Conservation (phyloP, 2,329 filamentous ascomycete species). For the Phyllosticta ampelicida region DNA sequence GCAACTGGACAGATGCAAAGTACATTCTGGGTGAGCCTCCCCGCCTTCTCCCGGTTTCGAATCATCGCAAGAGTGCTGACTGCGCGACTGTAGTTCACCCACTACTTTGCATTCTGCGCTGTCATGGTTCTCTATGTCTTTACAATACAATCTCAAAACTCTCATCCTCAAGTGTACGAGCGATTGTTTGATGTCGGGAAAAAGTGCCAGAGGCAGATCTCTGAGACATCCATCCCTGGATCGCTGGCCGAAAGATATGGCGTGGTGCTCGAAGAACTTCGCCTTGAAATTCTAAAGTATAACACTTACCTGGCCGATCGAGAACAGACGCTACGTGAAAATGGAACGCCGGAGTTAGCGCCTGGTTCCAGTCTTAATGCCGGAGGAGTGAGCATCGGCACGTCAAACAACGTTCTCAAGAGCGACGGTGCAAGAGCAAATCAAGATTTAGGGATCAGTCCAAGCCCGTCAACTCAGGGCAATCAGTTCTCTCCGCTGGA, state of each 20-base stretch:
- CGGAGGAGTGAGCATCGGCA: not conserved
- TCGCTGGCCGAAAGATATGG: constrained; percentile 36
- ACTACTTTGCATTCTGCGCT: constrained; percentile 45
- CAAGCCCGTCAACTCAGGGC: not conserved
- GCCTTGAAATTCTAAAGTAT: constrained; percentile 30
- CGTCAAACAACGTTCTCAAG: not conserved
- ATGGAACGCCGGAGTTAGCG: not conserved
- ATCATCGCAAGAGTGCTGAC: not conserved
- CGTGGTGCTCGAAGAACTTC: constrained; percentile 43
- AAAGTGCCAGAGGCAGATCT: constrained; percentile 32
- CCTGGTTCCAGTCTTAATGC: not conserved
- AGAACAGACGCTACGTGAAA: not conserved
- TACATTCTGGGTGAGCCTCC: constrained; percentile 31
- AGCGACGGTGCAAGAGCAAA: not conserved
- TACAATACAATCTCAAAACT: constrained; percentile 39
- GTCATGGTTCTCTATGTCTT: constrained; percentile 45
- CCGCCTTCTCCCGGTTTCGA: not conserved
- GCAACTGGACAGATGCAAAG: constrained; percentile 33
- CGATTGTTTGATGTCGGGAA: constrained; percentile 33
- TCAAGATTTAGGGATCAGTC: not conserved
- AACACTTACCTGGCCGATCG: constrained; percentile 10
- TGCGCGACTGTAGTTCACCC: constrained; percentile 31
- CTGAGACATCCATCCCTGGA: constrained; percentile 22
- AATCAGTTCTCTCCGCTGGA: not conserved
- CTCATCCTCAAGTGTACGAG: constrained; percentile 38